A percentile compares a stretch with the other conserved stretches of the same genome.
phyloP scores from a whole-genome alignment of 164 flowering plant species.

The Vitis rupestris region DNA sequence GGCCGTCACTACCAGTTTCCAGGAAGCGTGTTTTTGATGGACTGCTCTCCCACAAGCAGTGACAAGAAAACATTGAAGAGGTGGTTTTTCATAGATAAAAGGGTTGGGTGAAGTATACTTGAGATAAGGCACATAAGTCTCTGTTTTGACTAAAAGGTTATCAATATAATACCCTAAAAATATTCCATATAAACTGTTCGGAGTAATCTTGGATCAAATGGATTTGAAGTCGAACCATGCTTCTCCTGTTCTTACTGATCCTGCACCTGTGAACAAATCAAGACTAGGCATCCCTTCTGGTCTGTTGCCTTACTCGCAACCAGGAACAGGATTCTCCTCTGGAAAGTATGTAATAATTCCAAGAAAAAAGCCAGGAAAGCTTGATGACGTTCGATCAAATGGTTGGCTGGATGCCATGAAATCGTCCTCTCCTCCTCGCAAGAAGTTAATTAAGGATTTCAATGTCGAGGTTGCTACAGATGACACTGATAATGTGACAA shows the following conservation, averaged over 20 bases:
- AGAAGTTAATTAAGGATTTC: slow-evolving; percentile 49
- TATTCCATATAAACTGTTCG: not conserved
- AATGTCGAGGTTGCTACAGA: slow-evolving; percentile 39
- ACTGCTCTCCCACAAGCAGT: slow-evolving; percentile 44
- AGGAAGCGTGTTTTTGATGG: slow-evolving; percentile 53
- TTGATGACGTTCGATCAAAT: slow-evolving; percentile 61
- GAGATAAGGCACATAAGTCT: not conserved
- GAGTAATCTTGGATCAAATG: slow-evolving; percentile 24
- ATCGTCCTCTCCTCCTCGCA: slow-evolving; percentile 79
- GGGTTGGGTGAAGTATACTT: slow-evolving; percentile 37
- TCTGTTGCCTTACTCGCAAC: slow-evolving; percentile 40
- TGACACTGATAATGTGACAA: slow-evolving; percentile 43
- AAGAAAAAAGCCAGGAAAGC: slow-evolving; percentile 49
- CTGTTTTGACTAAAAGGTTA: not conserved
- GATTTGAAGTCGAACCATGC: slow-evolving; percentile 53
- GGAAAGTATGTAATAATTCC: slow-evolving; percentile 37
- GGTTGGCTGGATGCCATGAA: slow-evolving; percentile 82
- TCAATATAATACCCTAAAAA: not conserved
- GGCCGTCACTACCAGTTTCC: slow-evolving; percentile 25
- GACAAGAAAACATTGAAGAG: slow-evolving; percentile 61
- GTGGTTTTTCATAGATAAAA: slow-evolving; percentile 75
- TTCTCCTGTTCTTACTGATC: slow-evolving; percentile 73
- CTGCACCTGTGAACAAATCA: slow-evolving; percentile 60
- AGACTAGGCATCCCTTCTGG: slow-evolving; percentile 62
- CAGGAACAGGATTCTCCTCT: slow-evolving; percentile 30